These are phyloP conservation scores for Colletotrichum kahawae DNA, from an alignment of 2,329 filamentous ascomycete species.

Conservation along the genomic window DNA sequence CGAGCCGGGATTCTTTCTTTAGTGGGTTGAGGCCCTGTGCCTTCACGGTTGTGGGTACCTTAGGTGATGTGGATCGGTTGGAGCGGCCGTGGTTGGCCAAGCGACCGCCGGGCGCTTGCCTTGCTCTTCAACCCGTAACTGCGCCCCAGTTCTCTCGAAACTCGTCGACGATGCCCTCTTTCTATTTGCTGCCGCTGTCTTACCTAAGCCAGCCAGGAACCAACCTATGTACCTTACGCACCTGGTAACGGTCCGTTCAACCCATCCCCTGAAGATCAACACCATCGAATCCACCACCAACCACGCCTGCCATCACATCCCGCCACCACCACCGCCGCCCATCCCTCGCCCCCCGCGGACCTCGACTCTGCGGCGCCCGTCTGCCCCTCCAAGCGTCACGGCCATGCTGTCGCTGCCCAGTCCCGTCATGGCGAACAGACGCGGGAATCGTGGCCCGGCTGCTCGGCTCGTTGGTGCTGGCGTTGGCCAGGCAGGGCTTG, in stretches of 20 bases:
- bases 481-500: background rate
- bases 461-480: background rate
- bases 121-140: background rate
- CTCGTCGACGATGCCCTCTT: background rate
- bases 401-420: background rate
- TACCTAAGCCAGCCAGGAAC: background rate
- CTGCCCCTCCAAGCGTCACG: background rate
- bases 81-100: conserved; percentile 11
- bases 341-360: background rate
- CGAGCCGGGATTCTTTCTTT: background rate
- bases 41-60: background rate
- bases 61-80: background rate
- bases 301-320: background rate
- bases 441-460: background rate
- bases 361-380: background rate
- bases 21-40: background rate
- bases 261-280: background rate
- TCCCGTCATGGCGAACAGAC: background rate
- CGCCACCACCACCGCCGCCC: background rate
- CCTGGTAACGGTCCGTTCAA: background rate
- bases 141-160: background rate
- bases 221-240: background rate
- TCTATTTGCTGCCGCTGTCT: background rate
- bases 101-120: background rate
- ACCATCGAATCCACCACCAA: background rate